Evolutionary conservation across 306 rosid genomes (phyloP), one percentile per base, ranked within the genome.

Genomic region (Clitoria ternatea): DNA sequence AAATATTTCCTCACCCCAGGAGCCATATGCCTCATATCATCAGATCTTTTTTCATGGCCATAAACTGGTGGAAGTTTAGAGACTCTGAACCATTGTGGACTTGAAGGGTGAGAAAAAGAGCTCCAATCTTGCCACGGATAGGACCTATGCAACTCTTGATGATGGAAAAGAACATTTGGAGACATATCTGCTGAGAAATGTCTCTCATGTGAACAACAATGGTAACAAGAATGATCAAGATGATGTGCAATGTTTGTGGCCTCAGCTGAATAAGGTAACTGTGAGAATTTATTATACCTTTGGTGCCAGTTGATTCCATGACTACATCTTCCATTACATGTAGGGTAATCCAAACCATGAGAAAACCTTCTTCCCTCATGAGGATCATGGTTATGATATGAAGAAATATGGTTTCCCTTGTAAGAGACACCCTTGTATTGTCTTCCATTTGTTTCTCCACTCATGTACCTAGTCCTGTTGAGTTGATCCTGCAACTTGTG

Each of bases 181-280:
- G 81, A 84, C 56, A 81, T 52, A 60, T 86, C 90, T 64, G 77
- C 77, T 39, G 90, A 82, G 82, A 17, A 78, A 27, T 70, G 76
- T 73, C 79, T 12, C 42, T 77, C 79, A 30, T 72, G 85, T 17
- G 79, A 86, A 78, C 5, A 44, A 50, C 71, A 79, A 13, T 68
- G 82, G 74, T 76, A 61, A 75, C 77, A 79, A 60, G 84, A 75
- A 59, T 64, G 74, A 76, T 85, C 84, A 68, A 45, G 72, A 72
- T 77, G 90, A 77, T 76, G 86, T 39, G 82, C 78, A 37, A 84
- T 80, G 17, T 79, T 81, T 50, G 84, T 75, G 79, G 84, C 83
- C 78, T 89, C 94, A 43, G 81, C 85, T 20, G 97, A 88, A 73
- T 86, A 89, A 45, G 96, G 92, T 47, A 87, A 75, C 59, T 50